These are phyloP conservation scores for Arxiozyma bovina DNA, from an alignment of 1,139 yeast species.

Conservation along the genomic window DNA sequence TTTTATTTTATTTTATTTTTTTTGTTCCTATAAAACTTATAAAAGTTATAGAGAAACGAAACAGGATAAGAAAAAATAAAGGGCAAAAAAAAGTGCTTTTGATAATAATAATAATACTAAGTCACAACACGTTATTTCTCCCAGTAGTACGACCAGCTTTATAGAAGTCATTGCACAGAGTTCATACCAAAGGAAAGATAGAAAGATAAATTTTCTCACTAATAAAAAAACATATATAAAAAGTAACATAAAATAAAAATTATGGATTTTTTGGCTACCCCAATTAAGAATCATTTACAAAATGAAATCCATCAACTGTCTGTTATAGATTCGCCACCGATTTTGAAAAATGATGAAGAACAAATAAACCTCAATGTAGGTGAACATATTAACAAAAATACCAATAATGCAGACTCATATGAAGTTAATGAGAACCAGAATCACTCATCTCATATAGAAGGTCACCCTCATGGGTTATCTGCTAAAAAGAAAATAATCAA, in stretches of 20 bases:
- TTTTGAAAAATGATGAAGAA: not conserved
- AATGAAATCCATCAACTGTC: not conserved
- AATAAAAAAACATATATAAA: no score
- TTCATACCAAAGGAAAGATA: no score
- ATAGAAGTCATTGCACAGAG: no score
- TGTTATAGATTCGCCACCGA: not conserved
- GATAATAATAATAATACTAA: no score
- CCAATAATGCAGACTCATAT: not conserved
- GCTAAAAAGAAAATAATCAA: slow-evolving; percentile 8
- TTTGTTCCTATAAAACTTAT: not conserved
- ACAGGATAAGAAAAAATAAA: no score
- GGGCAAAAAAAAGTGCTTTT: not conserved
- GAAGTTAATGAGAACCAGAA: not conserved
- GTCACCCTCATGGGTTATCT: slow-evolving; percentile 18
- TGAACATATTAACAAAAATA: not conserved
- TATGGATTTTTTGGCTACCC: slow-evolving; percentile 1
- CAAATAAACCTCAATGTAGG: not conserved
- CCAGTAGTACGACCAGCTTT: no score
- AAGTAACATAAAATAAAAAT: not conserved
- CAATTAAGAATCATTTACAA: not conserved
- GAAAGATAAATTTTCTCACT: not conserved
- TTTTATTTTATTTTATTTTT: no score
- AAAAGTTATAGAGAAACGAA: not conserved
- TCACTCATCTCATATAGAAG: slow-evolving; percentile 3
- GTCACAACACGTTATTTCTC: no score